A percentile compares a stretch with the other conserved stretches of the same genome.
Evolutionary conservation across 257 asterid species (phyloP).

Genomic region (Echium plantagineum): DNA sequence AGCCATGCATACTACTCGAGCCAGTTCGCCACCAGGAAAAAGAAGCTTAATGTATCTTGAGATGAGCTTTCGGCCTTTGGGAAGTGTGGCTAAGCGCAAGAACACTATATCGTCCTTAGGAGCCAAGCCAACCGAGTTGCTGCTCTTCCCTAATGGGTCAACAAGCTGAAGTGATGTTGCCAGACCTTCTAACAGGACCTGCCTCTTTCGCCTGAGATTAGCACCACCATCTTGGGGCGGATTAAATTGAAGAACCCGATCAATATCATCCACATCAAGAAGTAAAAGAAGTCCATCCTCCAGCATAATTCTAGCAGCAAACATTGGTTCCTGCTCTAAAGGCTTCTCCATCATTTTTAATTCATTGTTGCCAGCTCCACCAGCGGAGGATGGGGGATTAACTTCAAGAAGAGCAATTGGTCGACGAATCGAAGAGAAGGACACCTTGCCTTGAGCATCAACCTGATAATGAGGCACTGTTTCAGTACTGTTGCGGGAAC

Average conservation of each 20-base stretch:
- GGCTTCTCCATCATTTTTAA: conserved; percentile 53
- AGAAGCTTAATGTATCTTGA: conserved; percentile 72
- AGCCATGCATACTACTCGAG: conserved; percentile 84
- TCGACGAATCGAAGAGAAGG: conserved; percentile 73
- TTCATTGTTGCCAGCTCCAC: conserved; percentile 48
- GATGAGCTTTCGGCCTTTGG: conserved; percentile 73
- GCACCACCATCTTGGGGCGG: conserved; percentile 73
- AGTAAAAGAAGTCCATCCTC: conserved; percentile 75
- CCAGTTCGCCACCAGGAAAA: conserved; percentile 67
- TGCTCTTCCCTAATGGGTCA: conserved; percentile 70
- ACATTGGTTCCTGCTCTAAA: conserved; percentile 75
- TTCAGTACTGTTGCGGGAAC: conserved; percentile 60
- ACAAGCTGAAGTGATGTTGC: conserved; percentile 89
- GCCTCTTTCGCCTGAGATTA: conserved; percentile 70
- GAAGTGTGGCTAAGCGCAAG: conserved; percentile 53
- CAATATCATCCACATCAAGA: conserved; percentile 72
- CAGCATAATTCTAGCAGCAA: conserved; percentile 72
- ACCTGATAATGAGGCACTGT: conserved; percentile 76
- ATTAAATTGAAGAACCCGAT: conserved; percentile 53
- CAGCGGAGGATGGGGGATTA: conserved; percentile 68
- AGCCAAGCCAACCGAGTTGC: conserved; percentile 45
- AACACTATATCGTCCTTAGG: conserved; percentile 76
- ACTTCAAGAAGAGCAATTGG: conserved; percentile 64
- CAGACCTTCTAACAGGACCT: conserved; percentile 72
- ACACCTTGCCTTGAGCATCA: conserved; percentile 71